Base-by-base conservation (phyloP, 2,329 filamentous ascomycete species). In the Nemania sp. region DNA sequence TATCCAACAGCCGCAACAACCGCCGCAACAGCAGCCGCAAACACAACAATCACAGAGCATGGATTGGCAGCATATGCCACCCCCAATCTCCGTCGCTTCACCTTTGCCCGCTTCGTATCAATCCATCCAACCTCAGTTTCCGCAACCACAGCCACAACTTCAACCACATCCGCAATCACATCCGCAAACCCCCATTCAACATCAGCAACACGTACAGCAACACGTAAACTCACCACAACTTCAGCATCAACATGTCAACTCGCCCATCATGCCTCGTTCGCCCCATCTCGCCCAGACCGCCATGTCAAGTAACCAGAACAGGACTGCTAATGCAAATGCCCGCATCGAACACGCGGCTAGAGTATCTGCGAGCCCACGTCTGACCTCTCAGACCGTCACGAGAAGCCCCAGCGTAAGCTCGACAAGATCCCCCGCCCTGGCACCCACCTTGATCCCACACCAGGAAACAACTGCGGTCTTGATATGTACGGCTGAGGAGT, bases 401-500 rank as follows among this genome's bases (percentile, higher is more conserved):
- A 69, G 73, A 59, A 73, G 71, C 49, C 71, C 73, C 12, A 74
- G 73, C 54, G 71, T 74, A 20, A 70, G 71, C 57, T 74, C 72
- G 18, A 69, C 67, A 18, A 70, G 71, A 60, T 74, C 73, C 15
- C 72, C 71, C 18, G 69, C 71, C 29, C 68, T 66, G 5, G 68
- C 65, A 29, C 73, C 58, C 51, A 78, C 71, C 13, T 74, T 79
- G 13, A 74, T 83, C 60, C 79, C 82, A 20, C 77, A 73, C 52
- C 72, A 80, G 9, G 83, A 86, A 57, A 82, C 81, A 0, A 77
- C 84, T 2, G 78, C 87, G 2, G 77, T 92, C 9, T 79, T 93
- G 59, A 79, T 91, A 7, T 84, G 83, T n/a, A 80, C 92, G 13
- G 89, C 90, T 2, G 90, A 94, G 68, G 90, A 94, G 66, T 92